Percentiles rank a stretch among this genome's conserved stretches.
Evolutionary conservation across 2,329 filamentous ascomycete species (phyloP).

Genomic region (Fusarium drepaniforme): DNA sequence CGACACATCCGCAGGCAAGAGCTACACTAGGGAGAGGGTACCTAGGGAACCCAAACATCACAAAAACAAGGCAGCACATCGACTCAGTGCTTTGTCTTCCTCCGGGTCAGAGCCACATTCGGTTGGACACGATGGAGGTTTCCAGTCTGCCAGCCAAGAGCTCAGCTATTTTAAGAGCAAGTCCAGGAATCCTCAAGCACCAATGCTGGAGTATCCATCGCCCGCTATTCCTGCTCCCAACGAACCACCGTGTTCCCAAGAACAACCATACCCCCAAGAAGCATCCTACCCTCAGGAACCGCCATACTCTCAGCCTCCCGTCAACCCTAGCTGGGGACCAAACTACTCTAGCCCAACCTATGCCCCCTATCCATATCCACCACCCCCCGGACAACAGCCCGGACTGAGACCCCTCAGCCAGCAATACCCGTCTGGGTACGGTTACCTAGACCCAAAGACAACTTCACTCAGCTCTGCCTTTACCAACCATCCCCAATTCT

Average conservation of each 20-base stretch:
- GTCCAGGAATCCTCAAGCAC: conserved; percentile 10
- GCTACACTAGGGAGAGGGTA: conserved; percentile 12
- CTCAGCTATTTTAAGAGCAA: conserved; percentile 26
- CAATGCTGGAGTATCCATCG: conserved; percentile 11
- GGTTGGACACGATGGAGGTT: conserved; percentile 15
- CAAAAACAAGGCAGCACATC: conserved; percentile 25
- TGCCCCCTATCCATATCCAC: conserved; percentile 21
- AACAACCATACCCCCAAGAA: neutral
- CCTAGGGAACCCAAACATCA: conserved; percentile 18
- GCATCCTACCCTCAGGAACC: conserved; percentile 19
- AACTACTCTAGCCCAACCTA: conserved; percentile 25
- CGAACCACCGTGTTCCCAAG: conserved; percentile 17
- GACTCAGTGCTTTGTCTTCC: conserved; percentile 22
- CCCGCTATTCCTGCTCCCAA: conserved; percentile 3
- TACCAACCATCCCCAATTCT: neutral
- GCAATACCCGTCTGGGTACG: conserved; percentile 16
- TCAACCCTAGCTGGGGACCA: conserved; percentile 24
- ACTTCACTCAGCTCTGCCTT: conserved; percentile 1
- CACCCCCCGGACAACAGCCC: conserved; percentile 17
- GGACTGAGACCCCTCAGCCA: conserved; percentile 7
- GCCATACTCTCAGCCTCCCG: conserved; percentile 28
- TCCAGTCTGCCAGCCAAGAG: conserved; percentile 26
- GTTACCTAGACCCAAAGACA: conserved; percentile 12
- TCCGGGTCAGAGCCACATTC: conserved; percentile 26
- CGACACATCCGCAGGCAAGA: conserved; percentile 9